phyloP scores from a whole-genome alignment of 257 asterid species.

The Lithospermum erythrorhizon region DNA sequence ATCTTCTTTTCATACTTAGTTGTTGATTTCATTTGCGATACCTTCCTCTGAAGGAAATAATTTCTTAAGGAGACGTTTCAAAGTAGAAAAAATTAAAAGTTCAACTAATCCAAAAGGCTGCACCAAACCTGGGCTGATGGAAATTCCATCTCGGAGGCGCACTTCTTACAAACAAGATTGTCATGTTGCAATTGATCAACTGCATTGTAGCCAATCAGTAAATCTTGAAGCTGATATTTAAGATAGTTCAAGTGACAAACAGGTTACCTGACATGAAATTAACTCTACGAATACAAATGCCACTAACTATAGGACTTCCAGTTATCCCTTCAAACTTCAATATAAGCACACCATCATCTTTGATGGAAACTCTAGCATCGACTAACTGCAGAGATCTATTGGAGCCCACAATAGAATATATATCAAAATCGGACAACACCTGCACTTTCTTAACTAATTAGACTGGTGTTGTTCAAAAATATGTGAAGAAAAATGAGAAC shows the following conservation, averaged over 20 bases:
- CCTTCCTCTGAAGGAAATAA: constrained; percentile 44
- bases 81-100: constrained; percentile 2
- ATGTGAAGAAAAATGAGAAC: neutral
- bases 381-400: constrained; percentile 79
- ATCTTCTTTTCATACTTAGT: constrained; percentile 74
- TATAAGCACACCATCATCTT: constrained; percentile 49
- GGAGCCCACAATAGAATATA: constrained; percentile 84
- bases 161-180: constrained; percentile 48
- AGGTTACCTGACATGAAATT: constrained; percentile 36
- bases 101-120: neutral
- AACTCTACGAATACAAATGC: constrained; percentile 66
- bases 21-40: constrained; percentile 31
- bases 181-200: constrained; percentile 32
- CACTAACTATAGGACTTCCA: constrained; percentile 89
- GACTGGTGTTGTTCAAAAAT: no score
- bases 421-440: constrained; percentile 81
- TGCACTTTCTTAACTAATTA: constrained; percentile 20
- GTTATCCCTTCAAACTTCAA: constrained; percentile 66
- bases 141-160: constrained; percentile 50
- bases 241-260: neutral
- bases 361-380: constrained; percentile 52
- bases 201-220: constrained; percentile 23
- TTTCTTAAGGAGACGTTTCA: neutral
- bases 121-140: constrained; percentile 69
- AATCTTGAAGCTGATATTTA: neutral